Base-by-base conservation (phyloP, 495 filamentous ascomycete genomes). In the Aspergillus funiculosus region DNA sequence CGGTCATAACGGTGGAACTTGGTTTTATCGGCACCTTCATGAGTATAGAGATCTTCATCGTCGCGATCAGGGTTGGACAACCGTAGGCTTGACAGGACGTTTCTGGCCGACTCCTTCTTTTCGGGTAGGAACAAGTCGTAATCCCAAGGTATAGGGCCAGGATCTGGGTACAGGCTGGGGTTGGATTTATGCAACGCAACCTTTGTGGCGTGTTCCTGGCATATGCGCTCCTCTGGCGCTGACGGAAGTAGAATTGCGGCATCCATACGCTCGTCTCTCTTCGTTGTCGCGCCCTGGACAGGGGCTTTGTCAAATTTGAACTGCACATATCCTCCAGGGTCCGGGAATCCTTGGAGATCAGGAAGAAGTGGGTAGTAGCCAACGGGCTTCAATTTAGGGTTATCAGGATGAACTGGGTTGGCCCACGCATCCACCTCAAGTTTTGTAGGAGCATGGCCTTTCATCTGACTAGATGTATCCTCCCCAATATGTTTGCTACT, bases 271-370 rank as follows among this genome's bases (percentile, higher is more conserved):
- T 74, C 72, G 60, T 97, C 92, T 59, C 91, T 89, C 52, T 67
- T 74, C 6, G 64, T 61, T 34, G 56, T 60, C 8, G 71, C 69
- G 13, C 74, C 60, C 25, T 73, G 65, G 6, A 89, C 75, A 0
- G 92, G 91, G 46, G 91, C 88, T 35, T 82, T 87, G 29, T 76
- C 73, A 67, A 96, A 96, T 51, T 97, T 96, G 65, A 89, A 79
- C 8, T 90, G 79, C 46, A 94, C 80, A 62, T 88, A 96, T 11
- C 82, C 81, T 43, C 87, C 87, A 19, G 80, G 81, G 60, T 95
- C 87, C n/a, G 89, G 84, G 58, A 90, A 82, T 6, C 86, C 85
- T 13, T 86, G 80, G n/a, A 90, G 76, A 53, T 97, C 92, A 1
- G 92, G 92, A 2, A 95, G 65, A 10, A 98, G 57, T 1, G 92